Conservation (phyloP, 805 yeast species). For the Myxozyma melibiosi region DNA sequence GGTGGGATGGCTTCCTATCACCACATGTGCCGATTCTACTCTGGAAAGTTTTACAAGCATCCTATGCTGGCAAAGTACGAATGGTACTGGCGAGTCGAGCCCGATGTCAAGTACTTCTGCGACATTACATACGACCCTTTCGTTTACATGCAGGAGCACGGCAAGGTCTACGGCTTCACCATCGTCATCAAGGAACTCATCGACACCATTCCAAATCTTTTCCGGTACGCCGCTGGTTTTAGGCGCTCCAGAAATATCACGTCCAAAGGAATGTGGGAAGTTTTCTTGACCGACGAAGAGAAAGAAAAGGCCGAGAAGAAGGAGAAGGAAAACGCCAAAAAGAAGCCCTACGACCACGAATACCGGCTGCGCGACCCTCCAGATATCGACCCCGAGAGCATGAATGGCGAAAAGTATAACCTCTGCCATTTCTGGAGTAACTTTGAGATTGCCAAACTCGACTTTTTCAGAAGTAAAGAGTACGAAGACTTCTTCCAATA, state of each 20-base stretch:
- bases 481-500: conserved; percentile 70
- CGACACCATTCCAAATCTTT: conserved; percentile 80
- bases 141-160: conserved; percentile 65
- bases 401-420: conserved; percentile 72
- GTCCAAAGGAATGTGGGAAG: conserved; percentile 68
- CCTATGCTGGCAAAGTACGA: conserved; percentile 68
- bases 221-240: conserved; percentile 69
- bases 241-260: conserved; percentile 52
- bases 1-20: conserved; percentile 84
- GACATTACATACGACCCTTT: conserved; percentile 93
- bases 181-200: conserved; percentile 75
- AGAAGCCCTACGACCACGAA: conserved; percentile 26
- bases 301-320: conserved; percentile 6
- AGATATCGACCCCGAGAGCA: conserved; percentile 52
- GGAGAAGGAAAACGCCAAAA: conserved; percentile 4
- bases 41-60: conserved; percentile 81
- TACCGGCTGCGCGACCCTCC: conserved; percentile 20
- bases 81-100: conserved; percentile 98
- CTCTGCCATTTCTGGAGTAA: conserved; percentile 88
- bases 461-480: conserved; percentile 63
- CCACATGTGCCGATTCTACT: conserved; percentile 92
- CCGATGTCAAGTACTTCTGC: conserved; percentile 85
- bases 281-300: conserved; percentile 51
- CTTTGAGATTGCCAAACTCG: conserved; percentile 85
- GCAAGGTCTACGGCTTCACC: conserved; percentile 84